Evolutionary conservation across 371 early-diverging fungal species (phyloP).

Genomic region (Chytridium lagenaria): DNA sequence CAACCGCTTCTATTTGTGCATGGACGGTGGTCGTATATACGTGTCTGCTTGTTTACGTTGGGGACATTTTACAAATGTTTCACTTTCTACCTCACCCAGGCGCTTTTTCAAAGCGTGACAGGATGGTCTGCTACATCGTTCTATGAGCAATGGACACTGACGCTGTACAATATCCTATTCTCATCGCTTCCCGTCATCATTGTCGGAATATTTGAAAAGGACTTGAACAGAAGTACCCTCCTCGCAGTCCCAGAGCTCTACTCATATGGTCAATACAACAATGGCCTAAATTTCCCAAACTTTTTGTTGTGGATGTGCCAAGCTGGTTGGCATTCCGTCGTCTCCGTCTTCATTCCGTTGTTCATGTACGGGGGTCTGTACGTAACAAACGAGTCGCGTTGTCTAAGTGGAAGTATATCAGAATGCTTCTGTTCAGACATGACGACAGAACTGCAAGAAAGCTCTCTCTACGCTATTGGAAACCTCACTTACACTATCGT

Average conservation of each 20-base stretch:
- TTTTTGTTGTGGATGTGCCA: slow-evolving; percentile 35
- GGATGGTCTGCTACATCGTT: slow-evolving; percentile 92
- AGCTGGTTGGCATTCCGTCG: slow-evolving; percentile 38
- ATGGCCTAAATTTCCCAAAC: slow-evolving; percentile 29
- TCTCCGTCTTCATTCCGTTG: slow-evolving; percentile 36
- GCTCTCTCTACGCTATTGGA: slow-evolving; percentile 30
- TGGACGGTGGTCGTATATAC: slow-evolving; percentile 93
- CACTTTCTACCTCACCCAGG: slow-evolving; percentile 32
- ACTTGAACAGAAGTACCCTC: slow-evolving; percentile 38
- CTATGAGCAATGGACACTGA: slow-evolving; percentile 94
- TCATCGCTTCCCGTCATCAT: slow-evolving; percentile 88
- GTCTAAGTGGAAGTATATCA: background rate
- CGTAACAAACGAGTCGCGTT: background rate
- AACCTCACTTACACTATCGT: slow-evolving; percentile 33
- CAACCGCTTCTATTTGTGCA: slow-evolving; percentile 90
- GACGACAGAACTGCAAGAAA: slow-evolving; percentile 29
- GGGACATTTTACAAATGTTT: slow-evolving; percentile 79
- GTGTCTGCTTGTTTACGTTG: slow-evolving; percentile 85
- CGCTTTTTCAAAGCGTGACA: slow-evolving; percentile 82
- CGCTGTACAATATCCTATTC: slow-evolving; percentile 89
- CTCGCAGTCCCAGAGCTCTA: slow-evolving; percentile 45
- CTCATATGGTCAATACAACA: slow-evolving; percentile 35
- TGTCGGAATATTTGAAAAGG: slow-evolving; percentile 89
- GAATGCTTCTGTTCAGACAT: slow-evolving; percentile 27
- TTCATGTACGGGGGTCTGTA: slow-evolving; percentile 34